Evolutionary conservation across 2,329 filamentous ascomycete species (phyloP).

Genomic region (Claviceps cyperi): DNA sequence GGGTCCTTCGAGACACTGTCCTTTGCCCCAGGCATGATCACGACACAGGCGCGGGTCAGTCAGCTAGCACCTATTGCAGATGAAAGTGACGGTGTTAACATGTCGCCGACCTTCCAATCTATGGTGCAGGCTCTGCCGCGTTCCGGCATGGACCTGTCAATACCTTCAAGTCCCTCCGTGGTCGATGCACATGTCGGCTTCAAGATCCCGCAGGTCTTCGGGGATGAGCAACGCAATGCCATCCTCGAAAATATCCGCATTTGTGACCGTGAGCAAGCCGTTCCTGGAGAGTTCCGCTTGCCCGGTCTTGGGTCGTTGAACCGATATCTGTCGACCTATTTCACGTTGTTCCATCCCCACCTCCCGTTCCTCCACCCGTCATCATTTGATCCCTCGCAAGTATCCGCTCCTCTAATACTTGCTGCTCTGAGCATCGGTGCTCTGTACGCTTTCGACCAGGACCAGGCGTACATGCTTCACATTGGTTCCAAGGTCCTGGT

Average conservation of each 20-base stretch:
- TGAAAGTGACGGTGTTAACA: slow-evolving; percentile 43
- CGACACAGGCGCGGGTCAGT: slow-evolving; percentile 40
- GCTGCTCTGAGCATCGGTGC: slow-evolving; percentile 91
- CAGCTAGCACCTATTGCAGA: slow-evolving; percentile 58
- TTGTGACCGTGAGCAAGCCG: slow-evolving; percentile 65
- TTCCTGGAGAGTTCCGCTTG: slow-evolving; percentile 80
- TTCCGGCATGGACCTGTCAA: slow-evolving; percentile 54
- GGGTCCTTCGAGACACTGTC: slow-evolving; percentile 53
- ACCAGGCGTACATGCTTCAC: slow-evolving; percentile 92
- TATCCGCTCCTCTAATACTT: slow-evolving; percentile 70
- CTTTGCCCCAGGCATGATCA: slow-evolving; percentile 40
- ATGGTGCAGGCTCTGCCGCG: slow-evolving; percentile 58
- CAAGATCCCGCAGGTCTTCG: slow-evolving; percentile 64
- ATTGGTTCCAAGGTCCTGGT: slow-evolving; percentile 95
- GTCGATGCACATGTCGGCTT: slow-evolving; percentile 51
- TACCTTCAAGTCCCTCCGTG: slow-evolving; percentile 61
- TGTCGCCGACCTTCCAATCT: slow-evolving; percentile 53
- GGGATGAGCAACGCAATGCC: slow-evolving; percentile 70
- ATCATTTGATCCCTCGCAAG: slow-evolving; percentile 69
- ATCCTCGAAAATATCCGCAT: slow-evolving; percentile 77
- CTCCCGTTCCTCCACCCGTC: slow-evolving; percentile 88
- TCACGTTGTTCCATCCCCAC: slow-evolving; percentile 93
- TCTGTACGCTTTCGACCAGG: slow-evolving; percentile 91
- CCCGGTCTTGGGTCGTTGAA: slow-evolving; percentile 72
- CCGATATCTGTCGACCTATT: slow-evolving; percentile 88